Conservation (phyloP, 2,329 filamentous ascomycete species). For the Neopestalotiopsis clavispora region DNA sequence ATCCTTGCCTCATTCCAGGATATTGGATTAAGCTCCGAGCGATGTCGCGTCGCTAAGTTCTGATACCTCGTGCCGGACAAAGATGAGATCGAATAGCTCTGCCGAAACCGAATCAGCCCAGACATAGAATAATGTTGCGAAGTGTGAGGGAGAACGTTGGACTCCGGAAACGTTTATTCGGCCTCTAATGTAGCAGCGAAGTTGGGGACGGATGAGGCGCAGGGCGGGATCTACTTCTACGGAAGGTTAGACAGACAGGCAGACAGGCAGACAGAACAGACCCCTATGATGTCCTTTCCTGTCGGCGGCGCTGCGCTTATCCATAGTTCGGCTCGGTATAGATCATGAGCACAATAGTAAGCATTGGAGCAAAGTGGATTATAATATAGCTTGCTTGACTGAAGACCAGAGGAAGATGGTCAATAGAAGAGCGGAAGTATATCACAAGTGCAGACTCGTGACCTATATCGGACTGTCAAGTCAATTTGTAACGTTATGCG, state of each 20-base stretch:
- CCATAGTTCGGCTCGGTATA: not conserved
- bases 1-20: not conserved
- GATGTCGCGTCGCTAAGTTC: conserved; percentile 1
- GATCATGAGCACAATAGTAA: not conserved
- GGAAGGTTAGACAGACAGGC: no score
- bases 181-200: not conserved
- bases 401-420: not conserved
- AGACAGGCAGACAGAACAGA: no score
- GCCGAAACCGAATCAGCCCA: not conserved
- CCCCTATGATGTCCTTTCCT: no score
- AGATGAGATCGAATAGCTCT: not conserved
- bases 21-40: conserved; percentile 1
- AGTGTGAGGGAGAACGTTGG: not conserved
- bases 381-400: not conserved
- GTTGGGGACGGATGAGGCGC: not conserved
- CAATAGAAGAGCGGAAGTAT: not conserved
- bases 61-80: not conserved
- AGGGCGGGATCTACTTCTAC: not conserved
- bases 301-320: not conserved
- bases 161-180: not conserved
- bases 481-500: conserved; percentile 10
- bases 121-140: not conserved
- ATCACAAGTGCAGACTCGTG: not conserved
- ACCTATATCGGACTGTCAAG: conserved; percentile 1
- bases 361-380: not conserved